Percentiles rank a stretch among this genome's conserved stretches.
These are phyloP conservation scores for Thermothelomyces thermophilus DNA, from an alignment of 2,329 filamentous ascomycete species.

Conservation along the genomic window DNA sequence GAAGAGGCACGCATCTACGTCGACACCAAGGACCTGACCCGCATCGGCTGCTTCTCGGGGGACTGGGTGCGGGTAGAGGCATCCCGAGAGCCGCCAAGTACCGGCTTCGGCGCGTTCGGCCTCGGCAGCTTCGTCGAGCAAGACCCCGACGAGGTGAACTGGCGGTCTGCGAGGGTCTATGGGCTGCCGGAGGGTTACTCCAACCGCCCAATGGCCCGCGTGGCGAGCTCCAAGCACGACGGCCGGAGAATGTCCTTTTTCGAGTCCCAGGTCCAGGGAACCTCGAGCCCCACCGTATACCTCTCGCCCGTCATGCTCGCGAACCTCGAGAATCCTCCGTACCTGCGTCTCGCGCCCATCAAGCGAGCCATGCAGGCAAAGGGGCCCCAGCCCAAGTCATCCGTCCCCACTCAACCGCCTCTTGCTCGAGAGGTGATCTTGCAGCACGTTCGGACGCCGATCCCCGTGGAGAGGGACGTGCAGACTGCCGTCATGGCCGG, in stretches of 20 bases:
- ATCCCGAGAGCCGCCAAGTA: slow-evolving; percentile 63
- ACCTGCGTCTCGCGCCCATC: slow-evolving; percentile 70
- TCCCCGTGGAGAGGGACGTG: slow-evolving; percentile 76
- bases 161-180: slow-evolving; percentile 83
- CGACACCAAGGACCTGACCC: slow-evolving; percentile 75
- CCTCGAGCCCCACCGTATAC: slow-evolving; percentile 57
- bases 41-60: slow-evolving; percentile 92
- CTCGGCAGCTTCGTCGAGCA: slow-evolving; percentile 60
- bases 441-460: slow-evolving; percentile 79
- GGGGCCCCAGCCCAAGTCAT: slow-evolving; percentile 50
- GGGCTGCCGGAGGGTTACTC: slow-evolving; percentile 74
- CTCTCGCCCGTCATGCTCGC: slow-evolving; percentile 80
- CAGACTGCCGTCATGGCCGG: slow-evolving; percentile 83
- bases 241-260: slow-evolving; percentile 55
- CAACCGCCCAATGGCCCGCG: slow-evolving; percentile 53
- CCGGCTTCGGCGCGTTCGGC: slow-evolving; percentile 60
- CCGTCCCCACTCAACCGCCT: slow-evolving; percentile 48
- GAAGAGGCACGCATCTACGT: slow-evolving; percentile 88
- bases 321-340: slow-evolving; percentile 73
- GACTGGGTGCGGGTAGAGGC: slow-evolving; percentile 89
- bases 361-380: slow-evolving; percentile 46
- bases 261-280: slow-evolving; percentile 59
- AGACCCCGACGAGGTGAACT: slow-evolving; percentile 56
- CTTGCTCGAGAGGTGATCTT: slow-evolving; percentile 73
- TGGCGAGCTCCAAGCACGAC: slow-evolving; percentile 47